Percentiles rank a stretch among this genome's conserved stretches.
Evolutionary conservation across 2,329 filamentous ascomycete species (phyloP).

Genomic region (Colletotrichum paranaense): DNA sequence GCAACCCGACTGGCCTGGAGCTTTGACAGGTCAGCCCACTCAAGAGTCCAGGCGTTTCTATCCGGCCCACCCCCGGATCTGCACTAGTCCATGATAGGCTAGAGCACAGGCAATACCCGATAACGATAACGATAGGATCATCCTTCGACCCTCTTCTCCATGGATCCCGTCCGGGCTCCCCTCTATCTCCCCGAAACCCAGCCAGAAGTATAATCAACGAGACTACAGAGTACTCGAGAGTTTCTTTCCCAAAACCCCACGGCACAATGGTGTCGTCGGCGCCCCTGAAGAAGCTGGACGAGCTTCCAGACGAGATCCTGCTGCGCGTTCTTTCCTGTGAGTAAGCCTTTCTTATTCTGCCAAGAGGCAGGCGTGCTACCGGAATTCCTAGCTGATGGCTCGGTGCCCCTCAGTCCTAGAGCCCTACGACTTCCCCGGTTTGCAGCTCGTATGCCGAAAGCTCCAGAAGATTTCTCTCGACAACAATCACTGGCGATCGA

Average conservation of each 20-base stretch:
- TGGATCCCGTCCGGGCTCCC: conserved; percentile 22
- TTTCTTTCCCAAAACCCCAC: conserved; percentile 14
- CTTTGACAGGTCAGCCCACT: conserved; percentile 27
- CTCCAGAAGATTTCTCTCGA: conserved; percentile 78
- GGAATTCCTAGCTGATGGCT: conserved; percentile 21
- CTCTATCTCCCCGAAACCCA: conserved; percentile 27
- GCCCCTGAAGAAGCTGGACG: conserved; percentile 51
- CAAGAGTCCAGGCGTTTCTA: conserved; percentile 30
- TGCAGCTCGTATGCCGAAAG: conserved; percentile 76
- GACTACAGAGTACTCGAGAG: neutral
- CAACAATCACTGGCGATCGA: conserved; percentile 78
- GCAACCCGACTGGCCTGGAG: conserved; percentile 11
- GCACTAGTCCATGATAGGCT: conserved; percentile 19
- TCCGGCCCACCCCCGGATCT: conserved; percentile 35
- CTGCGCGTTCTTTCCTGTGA: conserved; percentile 63
- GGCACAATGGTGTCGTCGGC: conserved; percentile 37
- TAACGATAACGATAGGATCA: conserved; percentile 35
- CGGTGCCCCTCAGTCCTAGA: conserved; percentile 64
- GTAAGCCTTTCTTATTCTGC: conserved; percentile 11
- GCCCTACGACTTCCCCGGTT: conserved; percentile 70
- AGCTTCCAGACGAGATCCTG: conserved; percentile 73
- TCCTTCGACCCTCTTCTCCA: conserved; percentile 34
- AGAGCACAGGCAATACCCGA: conserved; percentile 12
- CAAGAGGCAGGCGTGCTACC: neutral
- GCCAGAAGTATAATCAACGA: conserved; percentile 2